Base-by-base conservation (phyloP, 2,329 filamentous ascomycete genomes). In the Incumbomyces delicatus region DNA sequence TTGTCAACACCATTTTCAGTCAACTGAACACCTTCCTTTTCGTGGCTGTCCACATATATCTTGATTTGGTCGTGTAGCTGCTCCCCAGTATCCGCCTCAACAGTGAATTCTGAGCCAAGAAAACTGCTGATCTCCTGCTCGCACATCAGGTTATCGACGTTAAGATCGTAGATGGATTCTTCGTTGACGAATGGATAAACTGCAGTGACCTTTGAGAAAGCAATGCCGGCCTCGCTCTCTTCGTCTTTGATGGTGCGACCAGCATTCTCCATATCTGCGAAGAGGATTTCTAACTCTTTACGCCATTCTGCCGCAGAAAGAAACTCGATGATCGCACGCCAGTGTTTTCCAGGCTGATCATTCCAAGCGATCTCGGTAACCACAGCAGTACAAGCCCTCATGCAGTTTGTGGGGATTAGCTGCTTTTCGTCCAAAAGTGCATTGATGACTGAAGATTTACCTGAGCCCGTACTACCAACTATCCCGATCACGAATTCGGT, bases 361-460 rank as follows among this genome's bases (percentile, higher is more conserved):
- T 81, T 81, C 60, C 69, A 81, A 0, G 71, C 71, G 1, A 83
- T 69, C 54, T 82, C 77, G 0, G 77, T 82, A 0, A 79, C 70
- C 0, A 77, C 74, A 0, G 77, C 76, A 0, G 78, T 83, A 47
- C 77, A 81, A 1, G 78, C 78, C 22, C 75, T 64, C 71, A 81
- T 76, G 56, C 77, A 77, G 52, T 75, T 76, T 0, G 74, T 77
- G 0, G 73, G 71, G 0, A 69, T 67, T 13, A 77, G 61, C n/a
- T 72, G 66, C 51, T 81, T 76, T 53, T 82, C 75, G 27, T 81
- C 76, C 0, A 82, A 64, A 30, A 83, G 57, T 0, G 78, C 78
- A 54, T 82, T 83, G 58, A 83, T 80, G 0, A 81, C 64, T 1
- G 74, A 77, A 16, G 71, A 77, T 56, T 83, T 83, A 0, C 79